A percentile compares a stretch with the other conserved stretches of the same genome.
Evolutionary conservation across 257 asterid genomes (phyloP).

Genomic region (Capsicum chinense): DNA sequence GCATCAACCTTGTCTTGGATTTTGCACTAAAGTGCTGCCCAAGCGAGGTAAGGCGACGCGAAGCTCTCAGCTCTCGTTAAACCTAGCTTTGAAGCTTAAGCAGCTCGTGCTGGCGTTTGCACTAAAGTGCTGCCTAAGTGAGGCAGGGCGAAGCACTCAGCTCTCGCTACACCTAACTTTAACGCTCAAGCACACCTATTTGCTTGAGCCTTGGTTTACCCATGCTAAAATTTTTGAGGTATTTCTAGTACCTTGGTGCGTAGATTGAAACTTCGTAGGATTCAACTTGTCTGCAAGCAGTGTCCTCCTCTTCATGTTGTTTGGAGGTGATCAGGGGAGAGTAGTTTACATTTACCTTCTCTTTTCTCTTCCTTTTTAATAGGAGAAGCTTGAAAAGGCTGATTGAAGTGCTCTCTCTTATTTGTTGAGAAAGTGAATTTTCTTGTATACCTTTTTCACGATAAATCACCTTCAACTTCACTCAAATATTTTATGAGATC

Average conservation of each 20-base stretch:
- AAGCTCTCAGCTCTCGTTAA: not conserved
- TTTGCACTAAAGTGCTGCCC: not conserved
- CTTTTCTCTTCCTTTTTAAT: not conserved
- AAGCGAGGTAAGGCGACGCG: not conserved
- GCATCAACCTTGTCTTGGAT: not conserved
- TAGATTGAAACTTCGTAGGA: not conserved
- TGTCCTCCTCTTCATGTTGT: not conserved
- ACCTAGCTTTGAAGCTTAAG: not conserved
- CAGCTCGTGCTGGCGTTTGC: not conserved
- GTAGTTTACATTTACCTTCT: not conserved
- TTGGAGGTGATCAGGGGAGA: slow-evolving; percentile 13
- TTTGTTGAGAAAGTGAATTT: not conserved
- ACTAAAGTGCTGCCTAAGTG: not conserved
- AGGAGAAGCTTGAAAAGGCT: not conserved
- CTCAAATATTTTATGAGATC: not conserved
- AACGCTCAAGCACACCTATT: not conserved
- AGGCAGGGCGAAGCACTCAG: not conserved
- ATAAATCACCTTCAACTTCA: not conserved
- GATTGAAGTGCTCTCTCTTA: not conserved
- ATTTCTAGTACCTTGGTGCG: not conserved
- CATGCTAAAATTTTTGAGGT: not conserved
- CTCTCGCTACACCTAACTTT: not conserved
- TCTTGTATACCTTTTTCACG: not conserved
- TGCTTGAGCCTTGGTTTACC: not conserved
- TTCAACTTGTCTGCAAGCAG: not conserved